Evolutionary conservation across 2,329 filamentous ascomycete genomes (phyloP).

Genomic region (Sporothrix brunneoviolacea): DNA sequence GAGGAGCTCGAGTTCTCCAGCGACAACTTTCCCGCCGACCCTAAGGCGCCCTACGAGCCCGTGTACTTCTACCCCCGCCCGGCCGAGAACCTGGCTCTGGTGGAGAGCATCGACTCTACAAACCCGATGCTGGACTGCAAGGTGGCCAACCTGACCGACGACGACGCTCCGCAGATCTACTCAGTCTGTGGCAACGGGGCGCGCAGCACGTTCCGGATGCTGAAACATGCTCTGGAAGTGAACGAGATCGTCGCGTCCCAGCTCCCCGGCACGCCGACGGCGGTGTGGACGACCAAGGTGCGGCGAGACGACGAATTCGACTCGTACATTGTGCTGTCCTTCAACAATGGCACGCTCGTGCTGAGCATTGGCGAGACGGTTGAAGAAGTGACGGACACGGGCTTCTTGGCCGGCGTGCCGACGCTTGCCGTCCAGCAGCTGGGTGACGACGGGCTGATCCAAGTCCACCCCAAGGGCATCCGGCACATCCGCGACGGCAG

Average conservation of each 20-base stretch:
- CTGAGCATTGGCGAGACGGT: constrained; percentile 95
- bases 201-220: constrained; percentile 79
- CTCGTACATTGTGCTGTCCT: constrained; percentile 91
- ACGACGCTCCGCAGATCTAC: constrained; percentile 96
- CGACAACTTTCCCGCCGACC: constrained; percentile 73
- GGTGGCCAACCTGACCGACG: constrained; percentile 80
- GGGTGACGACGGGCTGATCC: constrained; percentile 84
- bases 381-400: constrained; percentile 88
- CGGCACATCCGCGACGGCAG: constrained; percentile 74
- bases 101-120: constrained; percentile 80
- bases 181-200: constrained; percentile 83
- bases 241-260: constrained; percentile 94
- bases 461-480: constrained; percentile 95
- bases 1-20: constrained; percentile 82
- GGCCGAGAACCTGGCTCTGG: constrained; percentile 73
- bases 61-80: constrained; percentile 79
- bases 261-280: constrained; percentile 77
- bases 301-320: constrained; percentile 77
- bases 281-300: constrained; percentile 93
- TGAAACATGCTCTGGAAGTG: constrained; percentile 89
- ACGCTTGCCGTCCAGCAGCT: constrained; percentile 91
- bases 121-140: constrained; percentile 90
- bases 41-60: constrained; percentile 63
- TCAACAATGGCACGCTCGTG: constrained; percentile 82
- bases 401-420: constrained; percentile 80